Evolutionary conservation across 352 stramenopile genomes (phyloP).

Genomic region (Globisporangium solare): DNA sequence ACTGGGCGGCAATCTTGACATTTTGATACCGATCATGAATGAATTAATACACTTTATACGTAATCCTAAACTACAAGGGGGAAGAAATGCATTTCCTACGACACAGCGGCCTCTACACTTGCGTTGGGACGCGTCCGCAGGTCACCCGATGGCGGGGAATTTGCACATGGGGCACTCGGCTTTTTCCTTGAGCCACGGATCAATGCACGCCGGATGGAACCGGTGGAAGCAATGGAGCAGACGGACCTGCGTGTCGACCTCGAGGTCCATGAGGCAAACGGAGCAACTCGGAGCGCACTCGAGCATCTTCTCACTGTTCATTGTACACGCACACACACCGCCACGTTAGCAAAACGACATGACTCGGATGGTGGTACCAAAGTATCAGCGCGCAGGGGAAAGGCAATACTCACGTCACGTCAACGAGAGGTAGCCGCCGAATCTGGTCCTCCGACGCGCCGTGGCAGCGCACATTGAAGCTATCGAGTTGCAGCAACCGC

Average conservation of each 20-base stretch:
- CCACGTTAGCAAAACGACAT: neutral
- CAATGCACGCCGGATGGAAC: constrained; percentile 74
- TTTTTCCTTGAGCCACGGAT: constrained; percentile 70
- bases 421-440: constrained; percentile 47
- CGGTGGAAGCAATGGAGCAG: constrained; percentile 80
- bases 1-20: too few relatives aligned
- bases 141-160: constrained; percentile 55
- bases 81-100: too few relatives aligned
- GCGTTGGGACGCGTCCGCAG: too few relatives aligned
- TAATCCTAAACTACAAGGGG: too few relatives aligned
- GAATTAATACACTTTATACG: too few relatives aligned
- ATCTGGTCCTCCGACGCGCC: constrained; percentile 56
- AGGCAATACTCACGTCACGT: constrained; percentile 48
- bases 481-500: constrained; percentile 60
- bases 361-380: neutral
- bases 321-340: too few relatives aligned
- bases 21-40: too few relatives aligned
- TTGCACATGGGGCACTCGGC: constrained; percentile 78
- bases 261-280: constrained; percentile 60
- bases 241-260: constrained; percentile 33
- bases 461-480: constrained; percentile 41
- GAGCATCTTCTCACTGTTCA: constrained; percentile 56
- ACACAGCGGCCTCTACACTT: neutral
- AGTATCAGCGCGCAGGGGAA: neutral
- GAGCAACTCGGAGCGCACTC: constrained; percentile 38